Conservation (phyloP, 495 filamentous ascomycete species). For the Thozetella sp. region DNA sequence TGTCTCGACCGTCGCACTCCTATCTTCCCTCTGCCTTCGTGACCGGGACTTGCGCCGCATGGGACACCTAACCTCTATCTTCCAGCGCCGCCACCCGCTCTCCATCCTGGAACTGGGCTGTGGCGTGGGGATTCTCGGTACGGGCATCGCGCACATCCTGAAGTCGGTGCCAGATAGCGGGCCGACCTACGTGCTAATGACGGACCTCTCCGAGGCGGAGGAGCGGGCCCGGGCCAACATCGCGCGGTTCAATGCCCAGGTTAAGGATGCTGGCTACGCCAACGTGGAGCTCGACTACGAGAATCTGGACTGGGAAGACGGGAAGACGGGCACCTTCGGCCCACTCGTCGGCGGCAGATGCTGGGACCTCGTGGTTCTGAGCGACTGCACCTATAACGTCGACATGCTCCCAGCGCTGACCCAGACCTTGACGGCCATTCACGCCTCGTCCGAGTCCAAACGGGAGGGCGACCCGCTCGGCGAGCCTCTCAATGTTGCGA, state of each 20-base stretch:
- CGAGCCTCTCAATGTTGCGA: constrained; percentile 11
- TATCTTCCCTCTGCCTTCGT: constrained; percentile 31
- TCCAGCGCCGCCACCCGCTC: constrained; percentile 22
- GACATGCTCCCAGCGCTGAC: constrained; percentile 80
- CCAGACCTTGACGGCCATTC: constrained; percentile 61
- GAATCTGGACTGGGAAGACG: constrained; percentile 74
- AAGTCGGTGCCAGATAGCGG: constrained; percentile 20
- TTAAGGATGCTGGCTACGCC: not conserved
- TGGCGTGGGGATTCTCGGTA: constrained; percentile 84
- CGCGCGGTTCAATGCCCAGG: constrained; percentile 19
- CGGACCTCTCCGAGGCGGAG: constrained; percentile 80
- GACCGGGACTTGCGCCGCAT: not conserved
- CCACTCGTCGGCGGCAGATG: constrained; percentile 30
- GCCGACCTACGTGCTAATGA: constrained; percentile 62
- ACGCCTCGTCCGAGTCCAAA: constrained; percentile 13
- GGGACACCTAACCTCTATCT: constrained; percentile 13
- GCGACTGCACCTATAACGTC: constrained; percentile 95
- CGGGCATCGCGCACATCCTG: constrained; percentile 66
- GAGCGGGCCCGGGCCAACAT: constrained; percentile 47
- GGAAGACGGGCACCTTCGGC: constrained; percentile 32
- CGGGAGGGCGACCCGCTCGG: not conserved
- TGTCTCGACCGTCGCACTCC: constrained; percentile 32
- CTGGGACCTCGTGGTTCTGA: constrained; percentile 77
- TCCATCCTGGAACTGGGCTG: constrained; percentile 78
- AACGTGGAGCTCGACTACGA: constrained; percentile 45